phyloP scores from a whole-genome alignment of 2,329 filamentous ascomycete species.

The Mycosphaerelloides madeirae region DNA sequence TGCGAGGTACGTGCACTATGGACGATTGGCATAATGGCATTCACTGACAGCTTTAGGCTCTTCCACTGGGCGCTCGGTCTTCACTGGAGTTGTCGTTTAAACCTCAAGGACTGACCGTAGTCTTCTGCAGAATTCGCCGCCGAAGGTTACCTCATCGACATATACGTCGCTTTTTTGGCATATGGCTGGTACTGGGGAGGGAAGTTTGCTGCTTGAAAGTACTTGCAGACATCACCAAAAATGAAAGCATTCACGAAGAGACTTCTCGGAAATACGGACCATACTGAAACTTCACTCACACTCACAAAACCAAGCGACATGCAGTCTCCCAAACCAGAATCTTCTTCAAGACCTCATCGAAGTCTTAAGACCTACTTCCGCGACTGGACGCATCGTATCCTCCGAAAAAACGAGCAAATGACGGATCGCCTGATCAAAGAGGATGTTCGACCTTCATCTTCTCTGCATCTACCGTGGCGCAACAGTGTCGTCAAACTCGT shows the following conservation, averaged over 20 bases:
- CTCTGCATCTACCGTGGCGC: too few species aligned
- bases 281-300: too few species aligned
- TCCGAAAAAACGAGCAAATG: too few species aligned
- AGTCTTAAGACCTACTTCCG: too few species aligned
- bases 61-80: conserved; percentile 59
- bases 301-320: too few species aligned
- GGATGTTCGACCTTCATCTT: too few species aligned
- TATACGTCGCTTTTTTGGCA: conserved; percentile 31
- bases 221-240: too few species aligned
- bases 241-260: not conserved
- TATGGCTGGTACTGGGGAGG: conserved; percentile 25
- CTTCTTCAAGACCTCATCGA: too few species aligned
- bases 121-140: conserved; percentile 25
- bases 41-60: conserved; percentile 38
- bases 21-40: not conserved
- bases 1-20: conserved; percentile 34
- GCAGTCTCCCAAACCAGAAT: too few species aligned
- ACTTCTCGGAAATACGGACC: not conserved
- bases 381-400: too few species aligned
- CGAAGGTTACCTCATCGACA: conserved; percentile 29
- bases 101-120: conserved; percentile 23
- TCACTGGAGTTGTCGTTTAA: conserved; percentile 38
- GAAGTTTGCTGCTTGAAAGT: not conserved
- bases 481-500: too few species aligned
- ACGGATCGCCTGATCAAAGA: too few species aligned